A percentile compares a stretch with the other conserved stretches of the same genome.
Conservation (phyloP, 148 eudicot genomes). For the Chenopodium suecicum region DNA sequence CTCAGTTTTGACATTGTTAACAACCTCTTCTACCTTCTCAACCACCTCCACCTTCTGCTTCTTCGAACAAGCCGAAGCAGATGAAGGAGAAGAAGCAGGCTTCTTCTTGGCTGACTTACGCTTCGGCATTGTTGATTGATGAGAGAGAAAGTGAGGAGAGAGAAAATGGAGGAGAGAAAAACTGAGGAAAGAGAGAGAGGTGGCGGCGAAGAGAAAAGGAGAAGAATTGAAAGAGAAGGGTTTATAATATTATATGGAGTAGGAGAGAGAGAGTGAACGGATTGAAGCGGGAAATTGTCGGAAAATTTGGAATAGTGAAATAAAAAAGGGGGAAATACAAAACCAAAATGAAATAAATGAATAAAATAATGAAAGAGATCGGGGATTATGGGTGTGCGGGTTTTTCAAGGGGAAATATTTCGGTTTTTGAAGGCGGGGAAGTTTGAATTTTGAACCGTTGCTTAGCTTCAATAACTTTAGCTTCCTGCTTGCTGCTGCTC, state of each 20-base stretch:
- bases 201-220: not conserved
- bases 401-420: not conserved
- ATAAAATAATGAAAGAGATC: too few relatives aligned
- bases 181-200: not conserved
- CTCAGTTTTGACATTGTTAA: not conserved
- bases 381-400: not conserved
- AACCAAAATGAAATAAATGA: too few relatives aligned
- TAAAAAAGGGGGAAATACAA: too few relatives aligned
- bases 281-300: constrained; percentile 34
- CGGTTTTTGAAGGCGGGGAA: not conserved
- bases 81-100: constrained; percentile 17
- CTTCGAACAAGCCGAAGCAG: constrained; percentile 12
- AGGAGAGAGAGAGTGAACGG: not conserved
- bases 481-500: too few relatives aligned
- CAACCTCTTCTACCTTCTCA: not conserved
- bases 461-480: not conserved
- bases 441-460: constrained; percentile 31
- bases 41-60: not conserved
- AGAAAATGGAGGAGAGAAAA: not conserved
- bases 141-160: not conserved
- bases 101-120: constrained; percentile 17
- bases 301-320: not conserved
- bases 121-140: constrained; percentile 18
- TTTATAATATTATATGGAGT: not conserved
- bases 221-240: not conserved